These are phyloP conservation scores for Aspergillus intermedius DNA, from an alignment of 2,329 filamentous ascomycete species.

Conservation along the genomic window DNA sequence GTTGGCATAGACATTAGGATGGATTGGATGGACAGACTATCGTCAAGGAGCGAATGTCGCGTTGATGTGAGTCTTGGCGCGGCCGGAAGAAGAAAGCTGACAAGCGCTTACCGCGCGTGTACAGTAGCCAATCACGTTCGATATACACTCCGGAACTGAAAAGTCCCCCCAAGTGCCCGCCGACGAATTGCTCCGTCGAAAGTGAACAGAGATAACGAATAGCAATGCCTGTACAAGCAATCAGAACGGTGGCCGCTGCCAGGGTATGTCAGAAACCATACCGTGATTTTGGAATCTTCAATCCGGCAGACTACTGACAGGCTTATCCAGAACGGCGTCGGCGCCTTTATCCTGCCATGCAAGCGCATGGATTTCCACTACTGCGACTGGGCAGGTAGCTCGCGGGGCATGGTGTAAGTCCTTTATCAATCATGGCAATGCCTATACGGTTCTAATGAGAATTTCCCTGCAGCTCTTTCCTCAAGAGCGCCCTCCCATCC, in stretches of 20 bases:
- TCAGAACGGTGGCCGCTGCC: slow-evolving; percentile 50
- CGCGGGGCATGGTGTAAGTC: slow-evolving; percentile 83
- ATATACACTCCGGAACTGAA: slow-evolving; percentile 16
- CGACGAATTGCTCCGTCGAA: not conserved
- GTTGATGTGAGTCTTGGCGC: slow-evolving; percentile 6
- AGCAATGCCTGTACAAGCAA: slow-evolving; percentile 41
- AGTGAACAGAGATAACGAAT: slow-evolving; percentile 7
- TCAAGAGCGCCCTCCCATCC: slow-evolving; percentile 65
- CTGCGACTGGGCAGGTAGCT: slow-evolving; percentile 93
- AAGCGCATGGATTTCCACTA: slow-evolving; percentile 94
- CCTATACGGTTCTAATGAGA: slow-evolving; percentile 4
- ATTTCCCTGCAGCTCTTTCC: slow-evolving; percentile 58
- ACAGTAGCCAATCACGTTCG: slow-evolving; percentile 20
- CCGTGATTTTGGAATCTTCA: not conserved
- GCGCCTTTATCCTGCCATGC: slow-evolving; percentile 95
- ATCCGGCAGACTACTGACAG: slow-evolving; percentile 2
- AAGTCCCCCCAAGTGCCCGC: slow-evolving; percentile 16
- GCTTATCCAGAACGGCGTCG: slow-evolving; percentile 74
- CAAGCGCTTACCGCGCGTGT: slow-evolving; percentile 7
- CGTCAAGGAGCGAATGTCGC: slow-evolving; percentile 12
- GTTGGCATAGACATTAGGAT: slow-evolving; percentile 1
- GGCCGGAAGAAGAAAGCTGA: slow-evolving; percentile 1
- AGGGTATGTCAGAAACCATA: slow-evolving; percentile 42
- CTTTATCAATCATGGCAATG: not conserved
- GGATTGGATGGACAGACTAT: not conserved